Percentiles rank a stretch among this genome's conserved stretches.
These are phyloP conservation scores for Hevea brasiliensis DNA, from an alignment of 345 rosid genomes.

Conservation along the genomic window DNA sequence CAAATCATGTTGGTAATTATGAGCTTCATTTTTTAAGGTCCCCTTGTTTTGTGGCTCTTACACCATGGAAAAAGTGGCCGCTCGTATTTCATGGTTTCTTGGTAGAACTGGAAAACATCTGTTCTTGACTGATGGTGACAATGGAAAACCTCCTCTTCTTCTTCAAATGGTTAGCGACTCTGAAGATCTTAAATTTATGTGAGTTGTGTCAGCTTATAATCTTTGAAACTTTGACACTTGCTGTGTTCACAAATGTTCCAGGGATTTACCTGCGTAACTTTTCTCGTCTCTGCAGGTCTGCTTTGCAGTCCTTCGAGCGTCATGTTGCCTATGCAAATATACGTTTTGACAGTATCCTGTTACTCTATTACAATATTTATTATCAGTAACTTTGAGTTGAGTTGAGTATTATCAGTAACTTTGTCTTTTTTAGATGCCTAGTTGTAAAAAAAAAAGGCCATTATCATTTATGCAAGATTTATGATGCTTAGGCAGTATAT, in stretches of 20 bases:
- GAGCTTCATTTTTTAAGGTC: constrained; percentile 44
- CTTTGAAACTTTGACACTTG: constrained; percentile 10
- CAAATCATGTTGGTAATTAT: neutral
- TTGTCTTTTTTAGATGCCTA: neutral
- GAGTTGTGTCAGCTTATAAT: constrained; percentile 35
- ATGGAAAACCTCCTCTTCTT: constrained; percentile 75
- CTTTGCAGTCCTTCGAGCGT: constrained; percentile 71
- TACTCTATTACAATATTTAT: neutral
- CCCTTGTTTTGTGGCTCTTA: constrained; percentile 67
- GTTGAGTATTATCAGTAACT: too few species aligned
- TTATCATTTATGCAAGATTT: neutral
- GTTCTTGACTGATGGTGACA: constrained; percentile 59
- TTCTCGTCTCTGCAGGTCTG: constrained; percentile 58
- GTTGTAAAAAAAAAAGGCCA: neutral
- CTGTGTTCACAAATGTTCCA: constrained; percentile 1
- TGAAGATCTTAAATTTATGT: constrained; percentile 78
- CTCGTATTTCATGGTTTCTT: constrained; percentile 55
- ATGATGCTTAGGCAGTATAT: neutral
- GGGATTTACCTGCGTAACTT: constrained; percentile 11
- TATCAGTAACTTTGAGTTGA: neutral
- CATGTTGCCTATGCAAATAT: constrained; percentile 82
- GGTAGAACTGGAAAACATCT: constrained; percentile 89
- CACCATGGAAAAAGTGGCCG: constrained; percentile 62
- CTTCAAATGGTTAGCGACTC: constrained; percentile 64
- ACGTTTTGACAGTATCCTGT: constrained; percentile 76